Conservation (phyloP, 2,329 filamentous ascomycete genomes). For the Aurifilum marmelostoma region DNA sequence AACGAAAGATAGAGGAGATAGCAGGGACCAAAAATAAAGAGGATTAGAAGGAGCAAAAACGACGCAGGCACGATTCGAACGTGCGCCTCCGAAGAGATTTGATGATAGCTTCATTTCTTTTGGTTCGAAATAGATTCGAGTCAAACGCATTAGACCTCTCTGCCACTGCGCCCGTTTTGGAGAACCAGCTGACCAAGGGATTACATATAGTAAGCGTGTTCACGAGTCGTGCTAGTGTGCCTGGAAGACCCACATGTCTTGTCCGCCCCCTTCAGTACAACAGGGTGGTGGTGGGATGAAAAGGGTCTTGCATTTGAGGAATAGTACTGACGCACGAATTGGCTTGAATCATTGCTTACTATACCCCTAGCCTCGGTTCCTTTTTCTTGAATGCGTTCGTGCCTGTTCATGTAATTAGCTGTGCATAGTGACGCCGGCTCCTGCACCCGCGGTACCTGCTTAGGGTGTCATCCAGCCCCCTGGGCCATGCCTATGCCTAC, state of each 20-base stretch:
- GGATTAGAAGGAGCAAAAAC: too few relatives aligned
- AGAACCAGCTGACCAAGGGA: too few relatives aligned
- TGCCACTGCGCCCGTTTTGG: conserved; percentile 14
- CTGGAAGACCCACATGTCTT: too few relatives aligned
- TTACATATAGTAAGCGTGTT: too few relatives aligned
- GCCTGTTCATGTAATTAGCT: not conserved
- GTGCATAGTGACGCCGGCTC: not conserved
- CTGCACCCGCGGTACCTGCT: not conserved
- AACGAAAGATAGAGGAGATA: not conserved
- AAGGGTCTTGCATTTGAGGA: too few relatives aligned
- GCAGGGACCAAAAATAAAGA: not conserved
- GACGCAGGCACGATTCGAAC: conserved; percentile 27
- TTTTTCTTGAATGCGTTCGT: not conserved
- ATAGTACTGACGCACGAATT: too few relatives aligned
- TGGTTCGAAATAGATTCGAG: conserved; percentile 20
- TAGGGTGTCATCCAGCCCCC: not conserved
- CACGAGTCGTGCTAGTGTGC: too few relatives aligned
- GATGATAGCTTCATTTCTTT: conserved; percentile 8
- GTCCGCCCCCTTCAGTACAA: too few relatives aligned
- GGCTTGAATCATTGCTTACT: not conserved
- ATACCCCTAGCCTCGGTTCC: not conserved
- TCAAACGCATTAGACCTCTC: conserved; percentile 28
- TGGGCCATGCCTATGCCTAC: not conserved
- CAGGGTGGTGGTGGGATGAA: too few relatives aligned
- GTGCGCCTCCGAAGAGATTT: conserved; percentile 27